Evolutionary conservation across 148 eudicot genomes (phyloP).

Genomic region (Chenopodium formosanum): DNA sequence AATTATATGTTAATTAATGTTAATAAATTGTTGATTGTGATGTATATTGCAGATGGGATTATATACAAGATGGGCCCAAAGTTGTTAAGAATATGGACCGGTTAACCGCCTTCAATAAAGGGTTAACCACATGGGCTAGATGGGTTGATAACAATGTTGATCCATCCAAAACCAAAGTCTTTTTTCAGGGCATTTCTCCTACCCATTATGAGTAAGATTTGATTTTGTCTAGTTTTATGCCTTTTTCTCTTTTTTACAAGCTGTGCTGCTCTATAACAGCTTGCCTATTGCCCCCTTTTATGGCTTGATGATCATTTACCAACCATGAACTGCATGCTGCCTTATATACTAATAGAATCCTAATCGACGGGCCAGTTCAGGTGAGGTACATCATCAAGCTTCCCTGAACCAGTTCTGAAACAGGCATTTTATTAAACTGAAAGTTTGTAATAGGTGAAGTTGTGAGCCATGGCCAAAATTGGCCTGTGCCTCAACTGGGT

Average conservation of each 20-base stretch:
- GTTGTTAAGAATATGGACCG: slow-evolving; percentile 82
- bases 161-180: slow-evolving; percentile 68
- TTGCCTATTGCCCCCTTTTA: background rate
- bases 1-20: background rate
- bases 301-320: background rate
- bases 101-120: slow-evolving; percentile 65
- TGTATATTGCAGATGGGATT: slow-evolving; percentile 73
- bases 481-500: background rate
- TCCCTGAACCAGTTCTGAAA: background rate
- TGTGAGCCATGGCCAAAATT: background rate
- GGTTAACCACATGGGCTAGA: slow-evolving; percentile 78
- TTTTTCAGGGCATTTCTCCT: slow-evolving; percentile 94
- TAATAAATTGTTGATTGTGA: slow-evolving; percentile 8
- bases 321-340: background rate
- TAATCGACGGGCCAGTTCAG: background rate
- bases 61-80: slow-evolving; percentile 62
- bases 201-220: slow-evolving; percentile 78
- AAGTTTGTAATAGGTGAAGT: no score
- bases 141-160: slow-evolving; percentile 79
- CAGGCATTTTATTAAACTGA: no score
- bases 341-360: background rate
- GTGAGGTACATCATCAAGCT: background rate
- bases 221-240: background rate
- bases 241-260: background rate
- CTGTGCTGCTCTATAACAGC: background rate